A percentile compares a stretch with the other conserved stretches of the same genome.
These are phyloP conservation scores for Lipomyces yamanashiensis DNA, from an alignment of 805 yeast species.

Conservation along the genomic window DNA sequence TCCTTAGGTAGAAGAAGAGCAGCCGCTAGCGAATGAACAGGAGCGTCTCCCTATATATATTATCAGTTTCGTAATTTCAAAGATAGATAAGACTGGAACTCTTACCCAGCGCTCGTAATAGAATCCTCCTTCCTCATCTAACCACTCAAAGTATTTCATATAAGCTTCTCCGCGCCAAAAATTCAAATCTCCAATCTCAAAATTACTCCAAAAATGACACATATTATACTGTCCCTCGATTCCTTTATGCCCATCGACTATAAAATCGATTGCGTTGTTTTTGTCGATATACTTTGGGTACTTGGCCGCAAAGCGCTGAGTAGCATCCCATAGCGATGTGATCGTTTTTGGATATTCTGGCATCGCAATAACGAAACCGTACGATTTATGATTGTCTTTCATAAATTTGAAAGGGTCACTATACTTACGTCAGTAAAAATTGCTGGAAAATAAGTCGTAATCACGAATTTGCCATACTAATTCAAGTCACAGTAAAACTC, in stretches of 20 bases:
- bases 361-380: constrained; percentile 76
- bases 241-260: constrained; percentile 70
- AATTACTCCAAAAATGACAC: constrained; percentile 85
- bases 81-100: constrained; percentile 61
- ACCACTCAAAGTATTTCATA: constrained; percentile 56
- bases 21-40: constrained; percentile 69
- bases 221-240: constrained; percentile 63
- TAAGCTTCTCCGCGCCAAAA: constrained; percentile 63
- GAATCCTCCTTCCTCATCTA: constrained; percentile 68
- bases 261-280: constrained; percentile 69
- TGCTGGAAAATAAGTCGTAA: not conserved
- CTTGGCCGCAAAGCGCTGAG: constrained; percentile 63
- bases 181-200: constrained; percentile 65
- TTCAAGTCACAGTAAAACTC: constrained; percentile 75
- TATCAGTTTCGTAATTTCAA: not conserved
- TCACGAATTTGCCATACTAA: constrained; percentile 24
- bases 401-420: constrained; percentile 79
- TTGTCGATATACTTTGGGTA: constrained; percentile 63
- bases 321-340: constrained; percentile 75
- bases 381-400: constrained; percentile 72
- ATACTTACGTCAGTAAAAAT: not conserved
- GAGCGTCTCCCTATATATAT: constrained; percentile 62
- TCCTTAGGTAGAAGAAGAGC: constrained; percentile 57
- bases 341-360: constrained; percentile 74
- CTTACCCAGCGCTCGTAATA: constrained; percentile 86